phyloP scores from a whole-genome alignment of 306 rosid genomes.

The Castanospermum australe region DNA sequence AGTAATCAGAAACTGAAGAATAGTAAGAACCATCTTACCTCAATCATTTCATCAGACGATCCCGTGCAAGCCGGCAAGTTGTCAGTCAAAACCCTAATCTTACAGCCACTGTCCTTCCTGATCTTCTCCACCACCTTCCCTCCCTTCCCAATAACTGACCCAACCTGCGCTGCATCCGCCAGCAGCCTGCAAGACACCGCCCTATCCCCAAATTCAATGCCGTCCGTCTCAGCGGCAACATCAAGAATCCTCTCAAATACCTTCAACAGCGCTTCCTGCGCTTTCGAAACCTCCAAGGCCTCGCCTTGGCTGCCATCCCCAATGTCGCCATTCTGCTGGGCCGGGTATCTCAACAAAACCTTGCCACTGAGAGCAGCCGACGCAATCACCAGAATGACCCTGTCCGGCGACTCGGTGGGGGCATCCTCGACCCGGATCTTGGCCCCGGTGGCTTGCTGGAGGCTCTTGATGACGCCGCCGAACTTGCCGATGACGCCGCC shows the following conservation, averaged over 20 bases:
- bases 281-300: constrained; percentile 63
- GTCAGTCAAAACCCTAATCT: constrained; percentile 66
- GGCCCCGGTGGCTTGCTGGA: constrained; percentile 77
- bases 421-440: constrained; percentile 87
- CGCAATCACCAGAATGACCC: constrained; percentile 62
- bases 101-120: constrained; percentile 73
- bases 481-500: constrained; percentile 96
- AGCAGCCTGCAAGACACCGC: constrained; percentile 78
- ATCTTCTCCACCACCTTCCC: constrained; percentile 94
- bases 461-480: constrained; percentile 69
- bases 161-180: constrained; percentile 62
- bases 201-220: constrained; percentile 49
- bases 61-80: constrained; percentile 67
- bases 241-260: constrained; percentile 89
- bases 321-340: neutral
- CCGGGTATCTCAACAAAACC: neutral
- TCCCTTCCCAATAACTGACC: constrained; percentile 90
- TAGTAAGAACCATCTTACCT: constrained; percentile 49
- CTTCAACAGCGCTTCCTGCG: constrained; percentile 83
- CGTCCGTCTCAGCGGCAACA: constrained; percentile 87
- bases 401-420: constrained; percentile 69
- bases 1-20: neutral
- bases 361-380: constrained; percentile 32
- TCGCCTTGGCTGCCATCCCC: neutral
- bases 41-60: constrained; percentile 71